Evolutionary conservation across 2,329 filamentous ascomycete species (phyloP), one percentile per base, ranked within the genome.

Genomic region (Lachnellula suecica): DNA sequence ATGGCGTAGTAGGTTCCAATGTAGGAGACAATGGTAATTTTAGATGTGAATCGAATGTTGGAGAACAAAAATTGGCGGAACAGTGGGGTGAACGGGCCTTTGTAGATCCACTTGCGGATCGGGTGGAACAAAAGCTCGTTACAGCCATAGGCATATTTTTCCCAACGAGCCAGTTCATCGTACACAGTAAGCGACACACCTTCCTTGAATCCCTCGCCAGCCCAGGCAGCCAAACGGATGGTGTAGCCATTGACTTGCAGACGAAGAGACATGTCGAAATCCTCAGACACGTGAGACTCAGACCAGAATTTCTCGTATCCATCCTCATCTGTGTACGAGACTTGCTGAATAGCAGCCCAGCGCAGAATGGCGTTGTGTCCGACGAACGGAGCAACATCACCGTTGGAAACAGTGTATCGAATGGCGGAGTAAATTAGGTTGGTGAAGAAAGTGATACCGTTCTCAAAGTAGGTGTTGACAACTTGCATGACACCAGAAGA

Each of bases 91-190:
- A 93, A 89, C 24, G 89, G 89, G 0, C 89, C 89, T 15, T 78
- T 81, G 66, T 78, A 84, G 41, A 83, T 69, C 89, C 89, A 93
- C 61, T 83, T 84, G 54, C 81, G 79, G 54, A 93, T 75, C 3
- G 89, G 89, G 66, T 93, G 81, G 74, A 94, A 93, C 52, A 93
- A 77, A 52, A 93, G 76, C 72, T 92, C 89, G 68, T 88, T 89
- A 71, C 89, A 92, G 34, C 89, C 88, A 63, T 91, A 92, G 3
- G 89, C 89, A 67, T 91, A 91, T 71, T 93, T 93, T 66, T 93
- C 89, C 89, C 89, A 93, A 52, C 89, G 85, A 2, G 88, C 86
- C 54, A 93, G 77, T 70, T 93, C 89, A 70, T 93, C 89, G 66
- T 93, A 91, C 9, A 93, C 88, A 0, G 89, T 93, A 51, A 93